A percentile compares a stretch with the other conserved stretches of the same genome.
Conservation (phyloP, 495 filamentous ascomycete genomes). For the Neurospora sp. region DNA sequence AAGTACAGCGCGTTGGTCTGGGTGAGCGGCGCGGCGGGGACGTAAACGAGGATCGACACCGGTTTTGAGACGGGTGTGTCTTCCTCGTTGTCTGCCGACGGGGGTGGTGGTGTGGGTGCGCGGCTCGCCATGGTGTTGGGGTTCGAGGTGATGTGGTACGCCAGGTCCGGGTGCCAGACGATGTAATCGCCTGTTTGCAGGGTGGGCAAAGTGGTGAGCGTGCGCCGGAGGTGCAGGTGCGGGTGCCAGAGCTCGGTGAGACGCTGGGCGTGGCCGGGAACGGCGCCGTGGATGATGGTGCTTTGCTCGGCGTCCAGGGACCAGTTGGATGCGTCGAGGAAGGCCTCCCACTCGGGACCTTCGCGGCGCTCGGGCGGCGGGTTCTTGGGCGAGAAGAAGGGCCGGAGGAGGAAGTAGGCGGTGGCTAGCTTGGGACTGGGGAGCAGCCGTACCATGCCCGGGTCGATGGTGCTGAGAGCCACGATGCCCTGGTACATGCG, state of each 20-base stretch:
- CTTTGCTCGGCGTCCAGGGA: conserved; percentile 33
- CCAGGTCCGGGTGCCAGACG: conserved; percentile 77
- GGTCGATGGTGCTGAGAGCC: conserved; percentile 66
- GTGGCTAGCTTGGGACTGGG: conserved; percentile 73
- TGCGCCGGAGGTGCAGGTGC: conserved; percentile 59
- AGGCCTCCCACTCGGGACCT: conserved; percentile 33
- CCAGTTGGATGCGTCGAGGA: conserved; percentile 52
- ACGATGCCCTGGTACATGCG: conserved; percentile 86
- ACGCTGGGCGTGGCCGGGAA: conserved; percentile 71
- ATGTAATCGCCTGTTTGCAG: conserved; percentile 83
- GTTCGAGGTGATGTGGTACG: conserved; percentile 37
- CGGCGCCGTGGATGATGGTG: conserved; percentile 66
- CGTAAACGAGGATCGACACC: conserved; percentile 52
- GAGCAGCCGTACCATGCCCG: conserved; percentile 76
- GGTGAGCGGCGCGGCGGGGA: conserved; percentile 74
- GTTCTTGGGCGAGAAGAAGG: conserved; percentile 61
- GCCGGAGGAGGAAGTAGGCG: conserved; percentile 77
- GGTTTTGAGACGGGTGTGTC: conserved; percentile 1
- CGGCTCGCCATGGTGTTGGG: conserved; percentile 28
- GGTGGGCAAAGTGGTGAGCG: conserved; percentile 69
- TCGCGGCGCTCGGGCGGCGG: conserved; percentile 26
- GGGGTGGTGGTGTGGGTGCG: conserved; percentile 25
- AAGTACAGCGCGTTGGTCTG: conserved; percentile 68
- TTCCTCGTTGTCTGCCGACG: too few relatives aligned
- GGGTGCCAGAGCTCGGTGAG: conserved; percentile 68